Evolutionary conservation across 2,329 filamentous ascomycete species (phyloP).

Genomic region (Colletotrichum sp.): DNA sequence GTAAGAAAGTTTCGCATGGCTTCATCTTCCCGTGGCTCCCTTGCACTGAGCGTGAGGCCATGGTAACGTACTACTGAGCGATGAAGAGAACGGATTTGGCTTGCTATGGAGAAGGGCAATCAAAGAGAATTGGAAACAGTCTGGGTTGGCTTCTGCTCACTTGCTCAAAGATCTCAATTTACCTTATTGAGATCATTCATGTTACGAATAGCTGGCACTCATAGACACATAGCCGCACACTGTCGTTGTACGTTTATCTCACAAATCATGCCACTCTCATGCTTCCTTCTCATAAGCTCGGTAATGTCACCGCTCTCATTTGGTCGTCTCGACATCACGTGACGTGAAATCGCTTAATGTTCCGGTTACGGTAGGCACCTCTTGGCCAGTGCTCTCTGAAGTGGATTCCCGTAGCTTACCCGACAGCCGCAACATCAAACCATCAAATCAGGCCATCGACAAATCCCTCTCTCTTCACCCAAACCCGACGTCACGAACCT

Average conservation of each 20-base stretch:
- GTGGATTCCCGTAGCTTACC: slow-evolving; percentile 18
- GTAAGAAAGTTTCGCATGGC: background rate
- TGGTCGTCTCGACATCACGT: slow-evolving; percentile 11
- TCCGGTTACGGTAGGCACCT: slow-evolving; percentile 24
- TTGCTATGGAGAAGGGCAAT: background rate
- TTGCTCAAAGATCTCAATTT: background rate
- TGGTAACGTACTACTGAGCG: background rate
- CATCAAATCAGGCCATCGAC: slow-evolving; percentile 51
- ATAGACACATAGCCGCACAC: background rate
- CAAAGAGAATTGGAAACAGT: background rate
- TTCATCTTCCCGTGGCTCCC: background rate
- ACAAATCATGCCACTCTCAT: background rate
- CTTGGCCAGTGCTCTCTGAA: slow-evolving; percentile 20
- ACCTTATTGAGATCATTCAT: background rate
- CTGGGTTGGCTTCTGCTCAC: background rate
- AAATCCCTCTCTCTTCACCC: slow-evolving; percentile 48
- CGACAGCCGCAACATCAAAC: slow-evolving; percentile 29
- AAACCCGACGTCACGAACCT: slow-evolving; percentile 23
- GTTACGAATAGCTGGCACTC: background rate
- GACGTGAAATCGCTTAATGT: slow-evolving; percentile 12
- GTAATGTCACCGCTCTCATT: slow-evolving; percentile 14
- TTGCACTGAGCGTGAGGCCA: background rate
- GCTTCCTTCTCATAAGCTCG: background rate
- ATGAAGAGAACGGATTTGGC: background rate
- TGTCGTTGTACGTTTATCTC: background rate